A percentile compares a stretch with the other conserved stretches of the same genome.
Evolutionary conservation across 306 rosid species (phyloP).

Genomic region (Castanospermum australe): DNA sequence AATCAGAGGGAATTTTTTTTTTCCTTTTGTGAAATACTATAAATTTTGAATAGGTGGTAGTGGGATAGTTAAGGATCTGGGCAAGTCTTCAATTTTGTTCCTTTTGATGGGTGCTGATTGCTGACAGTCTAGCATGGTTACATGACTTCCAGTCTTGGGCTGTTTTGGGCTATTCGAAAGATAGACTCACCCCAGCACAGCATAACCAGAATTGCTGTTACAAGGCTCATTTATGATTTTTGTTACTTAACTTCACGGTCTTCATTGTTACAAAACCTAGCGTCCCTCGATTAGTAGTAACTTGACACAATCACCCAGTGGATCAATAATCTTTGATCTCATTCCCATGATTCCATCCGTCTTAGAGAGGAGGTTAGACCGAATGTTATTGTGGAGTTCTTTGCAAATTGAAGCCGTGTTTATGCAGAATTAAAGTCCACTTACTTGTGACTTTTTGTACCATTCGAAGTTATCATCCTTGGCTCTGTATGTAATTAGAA

Average conservation of each 20-base stretch:
- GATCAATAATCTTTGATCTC: background rate
- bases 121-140: background rate
- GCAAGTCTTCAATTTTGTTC: background rate
- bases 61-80: constrained; percentile 12
- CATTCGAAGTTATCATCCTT: background rate
- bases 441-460: background rate
- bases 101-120: background rate
- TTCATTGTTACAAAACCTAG: background rate
- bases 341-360: no score
- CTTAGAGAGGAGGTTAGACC: no score
- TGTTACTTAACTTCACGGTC: background rate
- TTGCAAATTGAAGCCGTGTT: background rate
- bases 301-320: background rate
- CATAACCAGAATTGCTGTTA: background rate
- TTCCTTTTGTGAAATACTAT: background rate
- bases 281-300: no score
- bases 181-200: background rate
- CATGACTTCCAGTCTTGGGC: background rate
- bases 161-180: background rate
- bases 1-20: background rate
- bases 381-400: background rate
- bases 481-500: background rate
- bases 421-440: background rate
- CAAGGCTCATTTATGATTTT: background rate
- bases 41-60: background rate